Evolutionary conservation across 2,329 filamentous ascomycete genomes (phyloP).

Genomic region (Emergomyces orientalis): DNA sequence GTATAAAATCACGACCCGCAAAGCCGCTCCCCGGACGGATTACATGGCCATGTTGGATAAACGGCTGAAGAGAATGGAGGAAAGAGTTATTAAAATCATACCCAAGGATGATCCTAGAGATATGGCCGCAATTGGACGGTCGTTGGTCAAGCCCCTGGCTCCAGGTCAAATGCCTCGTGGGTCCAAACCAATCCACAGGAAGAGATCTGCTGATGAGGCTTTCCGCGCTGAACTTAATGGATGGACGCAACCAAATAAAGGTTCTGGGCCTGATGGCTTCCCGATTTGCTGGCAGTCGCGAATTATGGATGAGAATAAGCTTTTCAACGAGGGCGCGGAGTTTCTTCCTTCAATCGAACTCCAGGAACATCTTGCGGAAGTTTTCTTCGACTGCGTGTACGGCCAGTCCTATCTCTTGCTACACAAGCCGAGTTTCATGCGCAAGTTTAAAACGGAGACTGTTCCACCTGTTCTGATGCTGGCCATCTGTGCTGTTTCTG

Average conservation of each 20-base stretch:
- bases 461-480: conserved; percentile 84
- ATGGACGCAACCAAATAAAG: conserved; percentile 60
- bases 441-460: conserved; percentile 62
- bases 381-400: conserved; percentile 94
- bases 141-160: conserved; percentile 71
- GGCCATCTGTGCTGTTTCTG: conserved; percentile 92
- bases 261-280: conserved; percentile 38
- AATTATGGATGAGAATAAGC: conserved; percentile 62
- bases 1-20: conserved; percentile 92
- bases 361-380: conserved; percentile 84
- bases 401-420: conserved; percentile 90
- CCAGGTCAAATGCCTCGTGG: conserved; percentile 49
- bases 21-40: conserved; percentile 87
- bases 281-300: conserved; percentile 49
- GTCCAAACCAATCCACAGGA: conserved; percentile 51
- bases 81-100: conserved; percentile 90
- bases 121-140: conserved; percentile 60
- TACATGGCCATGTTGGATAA: conserved; percentile 99
- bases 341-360: conserved; percentile 75
- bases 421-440: conserved; percentile 96
- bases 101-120: conserved; percentile 73
- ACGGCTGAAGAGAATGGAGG: conserved; percentile 91
- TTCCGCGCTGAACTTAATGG: conserved; percentile 72
- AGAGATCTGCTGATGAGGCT: conserved; percentile 76
- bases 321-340: conserved; percentile 73